Evolutionary conservation across 257 asterid genomes (phyloP), one percentile per base, ranked within the genome.

Genomic region (Capsicum pubescens): DNA sequence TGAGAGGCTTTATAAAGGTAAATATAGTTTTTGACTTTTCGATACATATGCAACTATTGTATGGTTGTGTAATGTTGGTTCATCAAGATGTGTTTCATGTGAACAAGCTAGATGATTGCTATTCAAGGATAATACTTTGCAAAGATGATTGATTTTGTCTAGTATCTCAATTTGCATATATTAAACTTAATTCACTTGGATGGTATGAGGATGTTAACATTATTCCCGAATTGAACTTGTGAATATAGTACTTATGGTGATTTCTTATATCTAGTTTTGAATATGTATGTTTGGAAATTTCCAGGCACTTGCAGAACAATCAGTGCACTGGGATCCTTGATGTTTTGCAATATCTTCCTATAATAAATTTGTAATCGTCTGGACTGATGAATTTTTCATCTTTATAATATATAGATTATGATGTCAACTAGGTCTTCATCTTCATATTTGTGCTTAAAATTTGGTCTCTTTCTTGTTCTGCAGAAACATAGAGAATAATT

Each of bases 401-500:
- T 21, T 52, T 76, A 76, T 21, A 26, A 26, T 26, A 26, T 26
- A 1, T 26, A 52, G 19, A 50, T 50, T 13, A 13, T 21, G 61
- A 8, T 26, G 7, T 74, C 59, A 52, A 52, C 61, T 21, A 52
- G 50, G 21, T 52, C 61, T 3, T 52, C 36, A 21, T 74, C 81
- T 50, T 46, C 81, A 50, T 14, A 19, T 50, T 44, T 12, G 46
- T 76, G 44, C 63, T 54, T 52, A 52, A 11, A 52, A 76, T 76
- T 76, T 52, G 63, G 63, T 76, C 26, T 67, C 74, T 71, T 83
- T 72, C 54, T 79, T 80, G 36, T 82, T 50, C 35, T 79, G 46
- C 94, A 96, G 99, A 89, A 90, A 92, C 88, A 84, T 96, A 32
- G 98, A 90, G 88, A 94, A 96, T 83, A 96, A 96, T 88, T 89